Evolutionary conservation across 441 rosid species (phyloP).

Genomic region (Pelargonium myrrhifolium): DNA sequence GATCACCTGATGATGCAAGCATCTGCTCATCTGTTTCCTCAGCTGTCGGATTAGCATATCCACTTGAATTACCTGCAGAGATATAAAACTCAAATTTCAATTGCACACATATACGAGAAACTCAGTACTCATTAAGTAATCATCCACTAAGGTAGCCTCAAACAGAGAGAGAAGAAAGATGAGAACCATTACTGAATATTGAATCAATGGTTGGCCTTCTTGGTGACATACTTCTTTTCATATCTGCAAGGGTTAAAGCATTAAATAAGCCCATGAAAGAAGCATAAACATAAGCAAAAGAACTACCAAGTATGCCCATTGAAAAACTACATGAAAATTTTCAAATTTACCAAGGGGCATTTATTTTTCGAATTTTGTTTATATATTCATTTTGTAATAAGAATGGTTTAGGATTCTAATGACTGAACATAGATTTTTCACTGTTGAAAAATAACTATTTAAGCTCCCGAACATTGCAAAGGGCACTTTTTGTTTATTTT

Average conservation of each 20-base stretch:
- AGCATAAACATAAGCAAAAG: slow-evolving; percentile 14
- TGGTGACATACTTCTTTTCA: slow-evolving; percentile 34
- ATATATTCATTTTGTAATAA: background rate
- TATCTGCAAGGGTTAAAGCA: slow-evolving; percentile 34
- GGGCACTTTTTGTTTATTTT: background rate
- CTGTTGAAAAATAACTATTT: background rate
- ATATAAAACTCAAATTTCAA: background rate
- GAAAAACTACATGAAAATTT: slow-evolving; percentile 7
- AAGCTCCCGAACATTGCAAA: background rate
- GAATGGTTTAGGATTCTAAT: background rate
- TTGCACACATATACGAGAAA: slow-evolving; percentile 5
- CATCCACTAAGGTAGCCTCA: background rate
- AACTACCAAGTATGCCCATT: slow-evolving; percentile 3
- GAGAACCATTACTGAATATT: slow-evolving; percentile 35
- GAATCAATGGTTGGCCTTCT: slow-evolving; percentile 42
- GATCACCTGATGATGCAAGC: slow-evolving; percentile 62
- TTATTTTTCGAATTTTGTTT: background rate
- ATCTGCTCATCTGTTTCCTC: slow-evolving; percentile 56
- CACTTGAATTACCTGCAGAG: slow-evolving; percentile 50
- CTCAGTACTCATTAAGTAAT: background rate
- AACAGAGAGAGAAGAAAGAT: background rate
- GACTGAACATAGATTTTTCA: background rate
- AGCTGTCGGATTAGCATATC: slow-evolving; percentile 36
- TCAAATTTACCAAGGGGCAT: slow-evolving; percentile 2
- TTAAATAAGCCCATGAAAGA: background rate